Conservation (phyloP, 23 red algal genomes). For the Gracilaria domingensis region DNA sequence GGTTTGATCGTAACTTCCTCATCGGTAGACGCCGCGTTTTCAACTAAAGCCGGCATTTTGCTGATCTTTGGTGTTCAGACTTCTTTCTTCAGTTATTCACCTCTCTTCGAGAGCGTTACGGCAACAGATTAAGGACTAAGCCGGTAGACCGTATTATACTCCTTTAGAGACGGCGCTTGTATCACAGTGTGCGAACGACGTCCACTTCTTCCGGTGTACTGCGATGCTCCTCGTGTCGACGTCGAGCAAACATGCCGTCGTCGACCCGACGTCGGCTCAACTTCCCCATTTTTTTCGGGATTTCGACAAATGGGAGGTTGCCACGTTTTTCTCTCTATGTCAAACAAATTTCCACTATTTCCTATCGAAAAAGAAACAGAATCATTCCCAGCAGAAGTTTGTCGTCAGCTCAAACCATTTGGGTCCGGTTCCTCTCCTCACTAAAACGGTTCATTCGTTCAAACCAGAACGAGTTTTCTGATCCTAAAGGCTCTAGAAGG, state of each 20-base stretch:
- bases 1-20: constrained; percentile 59
- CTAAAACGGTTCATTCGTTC: too few relatives aligned
- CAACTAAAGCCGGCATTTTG: constrained; percentile 51
- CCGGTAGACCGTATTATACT: constrained; percentile 75
- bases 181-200: not conserved
- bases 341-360: not conserved
- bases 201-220: too few relatives aligned
- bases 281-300: not conserved
- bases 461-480: too few relatives aligned
- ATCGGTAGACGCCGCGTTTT: not conserved
- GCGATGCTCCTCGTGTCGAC: too few relatives aligned
- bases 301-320: not conserved
- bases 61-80: not conserved
- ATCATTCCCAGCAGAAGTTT: not conserved
- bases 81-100: not conserved
- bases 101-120: constrained; percentile 66
- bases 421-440: too few relatives aligned
- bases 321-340: not conserved
- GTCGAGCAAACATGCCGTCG: not conserved
- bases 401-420: too few relatives aligned
- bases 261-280: not conserved
- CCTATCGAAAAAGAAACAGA: too few relatives aligned
- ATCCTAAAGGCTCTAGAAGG: not conserved
- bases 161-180: not conserved
- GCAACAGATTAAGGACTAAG: constrained; percentile 77